Base-by-base conservation (phyloP, 2,329 filamentous ascomycete genomes). In the Fusarium sp. region DNA sequence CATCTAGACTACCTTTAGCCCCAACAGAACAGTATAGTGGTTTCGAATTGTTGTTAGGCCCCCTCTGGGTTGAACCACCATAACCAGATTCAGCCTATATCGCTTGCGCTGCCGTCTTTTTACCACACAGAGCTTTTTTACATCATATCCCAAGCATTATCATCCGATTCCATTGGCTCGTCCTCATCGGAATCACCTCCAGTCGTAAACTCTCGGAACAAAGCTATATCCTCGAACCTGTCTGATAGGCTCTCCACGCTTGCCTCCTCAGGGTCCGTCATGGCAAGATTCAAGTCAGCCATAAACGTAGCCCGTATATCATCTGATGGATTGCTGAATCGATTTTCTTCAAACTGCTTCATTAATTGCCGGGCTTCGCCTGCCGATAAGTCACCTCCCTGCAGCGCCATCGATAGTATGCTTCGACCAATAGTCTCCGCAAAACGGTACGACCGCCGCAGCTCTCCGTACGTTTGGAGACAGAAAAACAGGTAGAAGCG, bases 401-500 rank as follows among this genome's bases (percentile, higher is more conserved):
- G 63, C 15, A 79, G 56, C 6, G 70, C 68, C 73, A 79, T 75
- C 8, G 74, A 70, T 4, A 79, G 57, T 11, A 79, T 57, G 4
- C 73, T 74, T 13, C 68, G 68, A 3, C 66, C 68, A 19, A 77
- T 74, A 3, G 71, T 60, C 33, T 75, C 71, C 5, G 75, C 73
- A 4, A 79, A 71, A 1, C 73, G 73, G 50, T 73, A 79, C 2
- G 74, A 70, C 6, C 67, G 68, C 5, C 72, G 68, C 3, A 79
- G 67, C 6, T 66, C 65, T 29, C 75, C 69, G 47, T 79, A 79
- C 1, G 72, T 73, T 45, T 78, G 75, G 6, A 79, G 56, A 31
- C 76, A 79, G 2, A 77, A 57, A 4, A 75, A 57, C 6, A 80
- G 68, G 41, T 79, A 78, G 4, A 73, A 69, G 11, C 68, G 70